These are phyloP conservation scores for Globisporangium paroecandrum DNA, from an alignment of 352 stramenopile genomes.

Conservation along the genomic window DNA sequence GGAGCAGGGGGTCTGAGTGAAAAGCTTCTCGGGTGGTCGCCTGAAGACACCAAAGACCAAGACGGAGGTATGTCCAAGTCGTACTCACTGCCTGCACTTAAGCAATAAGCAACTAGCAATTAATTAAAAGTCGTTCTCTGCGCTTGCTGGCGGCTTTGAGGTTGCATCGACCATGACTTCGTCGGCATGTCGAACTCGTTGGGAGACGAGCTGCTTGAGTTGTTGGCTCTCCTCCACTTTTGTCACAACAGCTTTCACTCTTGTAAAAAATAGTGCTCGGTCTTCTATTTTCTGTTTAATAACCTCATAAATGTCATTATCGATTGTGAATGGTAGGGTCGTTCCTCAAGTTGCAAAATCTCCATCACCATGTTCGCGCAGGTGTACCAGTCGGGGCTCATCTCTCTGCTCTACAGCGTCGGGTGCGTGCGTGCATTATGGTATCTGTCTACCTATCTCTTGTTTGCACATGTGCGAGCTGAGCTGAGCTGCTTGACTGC, in stretches of 20 bases:
- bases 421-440: slow-evolving; percentile 27
- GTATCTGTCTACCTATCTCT: neutral
- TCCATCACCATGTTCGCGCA: slow-evolving; percentile 38
- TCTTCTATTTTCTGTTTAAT: too few species aligned
- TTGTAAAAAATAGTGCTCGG: too few species aligned
- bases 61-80: slow-evolving; percentile 40
- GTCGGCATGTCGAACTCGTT: too few species aligned
- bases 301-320: too few species aligned
- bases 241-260: too few species aligned
- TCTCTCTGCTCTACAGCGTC: slow-evolving; percentile 64
- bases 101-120: slow-evolving; percentile 21
- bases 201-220: too few species aligned
- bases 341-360: neutral
- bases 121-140: too few species aligned
- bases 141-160: too few species aligned
- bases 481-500: neutral
- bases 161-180: too few species aligned
- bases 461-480: too few species aligned
- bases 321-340: too few species aligned
- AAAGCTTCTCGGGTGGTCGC: slow-evolving; percentile 37
- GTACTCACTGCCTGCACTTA: slow-evolving; percentile 46
- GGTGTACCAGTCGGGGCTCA: slow-evolving; percentile 44
- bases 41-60: slow-evolving; percentile 26
- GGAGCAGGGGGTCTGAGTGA: slow-evolving; percentile 18
- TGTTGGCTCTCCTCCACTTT: too few species aligned